These are phyloP conservation scores for Leccinum arenicola DNA, from an alignment of 768 basidiomycete species.

Conservation along the genomic window DNA sequence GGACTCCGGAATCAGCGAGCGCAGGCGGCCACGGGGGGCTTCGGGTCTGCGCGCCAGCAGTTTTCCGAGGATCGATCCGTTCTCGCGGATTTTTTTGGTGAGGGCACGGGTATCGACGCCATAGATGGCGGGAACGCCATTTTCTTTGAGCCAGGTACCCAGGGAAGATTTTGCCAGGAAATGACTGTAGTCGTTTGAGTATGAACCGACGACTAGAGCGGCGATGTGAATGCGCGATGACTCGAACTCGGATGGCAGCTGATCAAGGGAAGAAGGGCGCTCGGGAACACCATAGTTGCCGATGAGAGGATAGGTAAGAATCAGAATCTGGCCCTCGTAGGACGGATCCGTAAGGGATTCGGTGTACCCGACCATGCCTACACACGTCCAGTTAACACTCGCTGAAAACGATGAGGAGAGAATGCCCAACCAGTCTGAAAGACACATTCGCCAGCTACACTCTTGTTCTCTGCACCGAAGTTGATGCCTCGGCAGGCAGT, in stretches of 20 bases:
- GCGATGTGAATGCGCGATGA: conserved; percentile 92
- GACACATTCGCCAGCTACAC: conserved; percentile 96
- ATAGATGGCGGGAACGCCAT: conserved; percentile 89
- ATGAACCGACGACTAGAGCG: conserved; percentile 88
- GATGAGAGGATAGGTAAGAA: conserved; percentile 94
- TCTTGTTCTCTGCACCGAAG: conserved; percentile 90
- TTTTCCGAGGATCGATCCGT: conserved; percentile 89
- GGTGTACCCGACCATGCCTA: conserved; percentile 99
- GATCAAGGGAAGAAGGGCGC: conserved; percentile 48
- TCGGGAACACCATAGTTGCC: conserved; percentile 97
- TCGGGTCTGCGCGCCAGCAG: conserved; percentile 64
- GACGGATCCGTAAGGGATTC: conserved; percentile 98
- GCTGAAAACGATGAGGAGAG: conserved; percentile 7
- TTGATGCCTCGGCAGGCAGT: conserved; percentile 84
- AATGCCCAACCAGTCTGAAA: conserved; percentile 89
- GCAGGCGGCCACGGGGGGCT: conserved; percentile 38
- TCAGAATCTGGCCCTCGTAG: conserved; percentile 96
- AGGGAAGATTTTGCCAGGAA: conserved; percentile 89
- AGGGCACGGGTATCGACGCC: conserved; percentile 96
- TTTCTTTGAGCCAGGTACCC: conserved; percentile 91
- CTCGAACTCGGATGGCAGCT: conserved; percentile 80
- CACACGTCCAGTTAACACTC: conserved; percentile 14
- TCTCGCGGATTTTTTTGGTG: conserved; percentile 94
- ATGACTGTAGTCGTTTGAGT: conserved; percentile 93
- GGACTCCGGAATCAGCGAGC: conserved; percentile 35